Conservation (phyloP, 2,329 filamentous ascomycete genomes). For the Lachnellula hyalina region DNA sequence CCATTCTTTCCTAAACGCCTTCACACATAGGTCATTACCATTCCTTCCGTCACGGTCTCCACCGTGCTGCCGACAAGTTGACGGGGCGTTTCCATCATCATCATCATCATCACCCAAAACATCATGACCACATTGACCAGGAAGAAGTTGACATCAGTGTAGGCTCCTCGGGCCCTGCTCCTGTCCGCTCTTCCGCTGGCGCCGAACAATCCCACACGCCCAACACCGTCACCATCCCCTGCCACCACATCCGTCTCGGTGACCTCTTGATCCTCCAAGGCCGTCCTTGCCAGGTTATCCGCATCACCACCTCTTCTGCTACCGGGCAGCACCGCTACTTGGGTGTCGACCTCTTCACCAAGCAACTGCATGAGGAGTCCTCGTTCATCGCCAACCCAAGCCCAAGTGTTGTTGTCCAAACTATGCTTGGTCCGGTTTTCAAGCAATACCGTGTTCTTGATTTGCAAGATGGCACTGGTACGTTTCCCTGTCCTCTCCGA, state of each 20-base stretch:
- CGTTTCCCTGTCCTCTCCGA: conserved; percentile 25
- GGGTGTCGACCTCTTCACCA: conserved; percentile 99
- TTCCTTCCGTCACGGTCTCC: conserved; percentile 66
- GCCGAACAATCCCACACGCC: conserved; percentile 35
- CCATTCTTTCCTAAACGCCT: conserved; percentile 23
- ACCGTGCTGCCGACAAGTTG: conserved; percentile 60
- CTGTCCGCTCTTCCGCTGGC: conserved; percentile 6
- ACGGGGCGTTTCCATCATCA: conserved; percentile 51
- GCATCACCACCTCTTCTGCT: conserved; percentile 95
- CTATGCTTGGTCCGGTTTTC: conserved; percentile 98
- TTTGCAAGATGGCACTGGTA: conserved; percentile 73
- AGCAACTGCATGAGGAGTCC: conserved; percentile 98
- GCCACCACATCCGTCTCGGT: conserved; percentile 98
- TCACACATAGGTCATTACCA: conserved; percentile 56
- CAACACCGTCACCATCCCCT: conserved; percentile 96
- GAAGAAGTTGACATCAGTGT: conserved; percentile 29
- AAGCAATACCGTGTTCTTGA: conserved; percentile 99
- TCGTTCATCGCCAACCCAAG: conserved; percentile 96
- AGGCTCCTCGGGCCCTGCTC: conserved; percentile 11
- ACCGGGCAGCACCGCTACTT: conserved; percentile 99
- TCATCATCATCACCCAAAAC: conserved; percentile 37
- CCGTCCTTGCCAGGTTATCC: conserved; percentile 99
- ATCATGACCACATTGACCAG: conserved; percentile 11
- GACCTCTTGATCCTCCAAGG: conserved; percentile 99
- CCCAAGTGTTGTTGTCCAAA: conserved; percentile 96